Conservation (phyloP, 2,329 filamentous ascomycete genomes). For the Fusarium algeriense region DNA sequence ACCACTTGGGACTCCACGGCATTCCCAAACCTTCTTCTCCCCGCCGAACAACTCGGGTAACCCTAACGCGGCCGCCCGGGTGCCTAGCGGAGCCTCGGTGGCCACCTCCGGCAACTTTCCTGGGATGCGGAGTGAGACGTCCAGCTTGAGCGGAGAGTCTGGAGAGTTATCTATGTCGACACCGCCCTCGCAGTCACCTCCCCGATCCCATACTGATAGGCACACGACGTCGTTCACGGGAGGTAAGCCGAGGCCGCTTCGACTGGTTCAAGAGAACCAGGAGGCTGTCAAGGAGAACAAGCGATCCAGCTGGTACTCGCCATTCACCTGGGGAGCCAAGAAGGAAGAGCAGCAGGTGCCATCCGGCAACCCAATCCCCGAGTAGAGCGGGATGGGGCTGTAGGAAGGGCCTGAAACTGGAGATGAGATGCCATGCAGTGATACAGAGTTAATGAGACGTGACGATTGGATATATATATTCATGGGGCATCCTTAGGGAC, state of each 20-base stretch:
- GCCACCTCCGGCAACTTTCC: constrained; percentile 73
- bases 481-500: constrained; percentile 41
- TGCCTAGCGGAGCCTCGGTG: constrained; percentile 63
- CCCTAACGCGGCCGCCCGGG: constrained; percentile 63
- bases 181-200: constrained; percentile 66
- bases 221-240: constrained; percentile 67
- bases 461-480: constrained; percentile 47
- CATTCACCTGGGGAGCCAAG: constrained; percentile 65
- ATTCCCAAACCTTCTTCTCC: constrained; percentile 74
- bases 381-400: constrained; percentile 44
- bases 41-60: constrained; percentile 63
- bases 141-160: constrained; percentile 76
- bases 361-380: constrained; percentile 51
- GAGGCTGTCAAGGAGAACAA: constrained; percentile 67
- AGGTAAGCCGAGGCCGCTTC: constrained; percentile 84
- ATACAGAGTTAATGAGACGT: constrained; percentile 37
- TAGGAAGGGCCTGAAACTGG: constrained; percentile 10
- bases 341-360: constrained; percentile 60
- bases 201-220: constrained; percentile 64
- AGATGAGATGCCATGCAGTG: constrained; percentile 11
- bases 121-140: constrained; percentile 75
- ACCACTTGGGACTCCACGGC: constrained; percentile 67
- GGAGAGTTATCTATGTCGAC: constrained; percentile 59
- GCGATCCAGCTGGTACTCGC: constrained; percentile 72
- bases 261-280: constrained; percentile 84